A percentile compares a stretch with the other conserved stretches of the same genome.
Conservation (phyloP, 495 filamentous ascomycete species). For the Stereocaulon alpinum region DNA sequence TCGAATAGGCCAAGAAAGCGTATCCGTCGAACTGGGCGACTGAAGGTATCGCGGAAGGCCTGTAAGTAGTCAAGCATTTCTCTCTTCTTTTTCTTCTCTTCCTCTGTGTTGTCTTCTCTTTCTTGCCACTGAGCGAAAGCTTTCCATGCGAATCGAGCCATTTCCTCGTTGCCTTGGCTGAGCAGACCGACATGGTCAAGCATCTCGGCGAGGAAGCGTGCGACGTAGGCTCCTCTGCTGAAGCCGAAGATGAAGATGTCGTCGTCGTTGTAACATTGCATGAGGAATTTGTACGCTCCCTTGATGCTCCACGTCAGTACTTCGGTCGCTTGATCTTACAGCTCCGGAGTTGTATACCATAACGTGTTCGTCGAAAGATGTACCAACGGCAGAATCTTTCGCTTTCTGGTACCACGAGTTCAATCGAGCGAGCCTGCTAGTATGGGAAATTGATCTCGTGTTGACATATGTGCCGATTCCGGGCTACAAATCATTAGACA, state of each 20-base stretch:
- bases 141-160: slow-evolving; percentile 79
- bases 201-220: slow-evolving; percentile 80
- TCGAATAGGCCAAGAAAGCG: slow-evolving; percentile 62
- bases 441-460: slow-evolving; percentile 55
- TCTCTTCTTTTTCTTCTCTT: slow-evolving; percentile 49
- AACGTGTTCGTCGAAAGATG: slow-evolving; percentile 66
- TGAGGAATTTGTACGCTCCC: slow-evolving; percentile 78
- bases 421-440: slow-evolving; percentile 49
- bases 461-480: slow-evolving; percentile 77
- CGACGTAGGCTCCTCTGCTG: slow-evolving; percentile 77
- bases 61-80: slow-evolving; percentile 69
- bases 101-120: slow-evolving; percentile 44
- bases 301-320: slow-evolving; percentile 33
- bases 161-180: slow-evolving; percentile 76
- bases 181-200: slow-evolving; percentile 73
- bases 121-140: slow-evolving; percentile 79
- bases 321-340: not conserved
- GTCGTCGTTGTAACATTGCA: slow-evolving; percentile 77
- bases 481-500: slow-evolving; percentile 41
- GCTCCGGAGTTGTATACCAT: slow-evolving; percentile 9
- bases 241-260: slow-evolving; percentile 80
- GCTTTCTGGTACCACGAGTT: slow-evolving; percentile 72
- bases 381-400: slow-evolving; percentile 76
- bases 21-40: slow-evolving; percentile 63
- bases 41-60: slow-evolving; percentile 77